These are phyloP conservation scores for Boletus patriciae DNA, from an alignment of 768 basidiomycete genomes.

Conservation along the genomic window DNA sequence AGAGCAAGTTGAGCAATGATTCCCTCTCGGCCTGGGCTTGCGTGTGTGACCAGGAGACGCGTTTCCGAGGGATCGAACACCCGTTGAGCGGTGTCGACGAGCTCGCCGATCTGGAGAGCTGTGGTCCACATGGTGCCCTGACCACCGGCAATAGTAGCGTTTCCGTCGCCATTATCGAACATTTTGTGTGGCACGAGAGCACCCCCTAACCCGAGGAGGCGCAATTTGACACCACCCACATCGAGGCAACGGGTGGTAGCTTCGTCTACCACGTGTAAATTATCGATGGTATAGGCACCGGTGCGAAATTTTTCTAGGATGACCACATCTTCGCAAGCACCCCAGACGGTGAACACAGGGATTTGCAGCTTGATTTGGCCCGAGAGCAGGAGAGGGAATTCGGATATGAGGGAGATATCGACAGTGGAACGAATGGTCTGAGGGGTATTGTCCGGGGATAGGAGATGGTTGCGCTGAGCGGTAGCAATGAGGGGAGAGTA, in stretches of 20 bases:
- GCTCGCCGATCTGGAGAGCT: slow-evolving; percentile 94
- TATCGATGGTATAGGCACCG: slow-evolving; percentile 79
- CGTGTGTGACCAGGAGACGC: slow-evolving; percentile 88
- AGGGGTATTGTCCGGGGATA: slow-evolving; percentile 68
- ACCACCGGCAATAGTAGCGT: slow-evolving; percentile 96
- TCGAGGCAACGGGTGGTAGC: slow-evolving; percentile 91
- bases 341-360: slow-evolving; percentile 96
- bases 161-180: slow-evolving; percentile 92
- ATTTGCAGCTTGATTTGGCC: slow-evolving; percentile 89
- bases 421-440: slow-evolving; percentile 69
- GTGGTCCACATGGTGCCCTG: slow-evolving; percentile 99
- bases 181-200: slow-evolving; percentile 94
- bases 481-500: slow-evolving; percentile 92
- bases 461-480: slow-evolving; percentile 77
- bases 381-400: slow-evolving; percentile 88
- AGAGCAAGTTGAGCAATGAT: slow-evolving; percentile 88
- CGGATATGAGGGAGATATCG: slow-evolving; percentile 80
- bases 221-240: slow-evolving; percentile 89
- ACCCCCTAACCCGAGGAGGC: slow-evolving; percentile 94
- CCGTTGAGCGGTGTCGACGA: slow-evolving; percentile 94
- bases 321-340: slow-evolving; percentile 93
- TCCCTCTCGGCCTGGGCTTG: slow-evolving; percentile 90
- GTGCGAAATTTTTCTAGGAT: slow-evolving; percentile 92
- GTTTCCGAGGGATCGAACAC: slow-evolving; percentile 93
- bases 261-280: slow-evolving; percentile 91